Evolutionary conservation across 306 rosid species (phyloP).

Genomic region (Prinsepia uniflora): DNA sequence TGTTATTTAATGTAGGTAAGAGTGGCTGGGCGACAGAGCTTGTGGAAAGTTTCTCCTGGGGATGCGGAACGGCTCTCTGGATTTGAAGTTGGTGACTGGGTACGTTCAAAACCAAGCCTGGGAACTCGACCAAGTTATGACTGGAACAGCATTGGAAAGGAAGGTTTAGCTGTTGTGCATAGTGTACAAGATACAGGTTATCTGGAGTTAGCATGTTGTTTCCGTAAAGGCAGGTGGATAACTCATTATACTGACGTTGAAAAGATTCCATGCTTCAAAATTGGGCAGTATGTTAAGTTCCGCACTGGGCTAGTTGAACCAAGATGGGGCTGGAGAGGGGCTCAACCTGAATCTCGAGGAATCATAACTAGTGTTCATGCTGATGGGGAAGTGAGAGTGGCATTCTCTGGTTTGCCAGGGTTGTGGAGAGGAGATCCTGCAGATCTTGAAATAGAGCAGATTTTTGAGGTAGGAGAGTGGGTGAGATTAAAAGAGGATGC

Average conservation of each 20-base stretch:
- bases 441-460: conserved; percentile 73
- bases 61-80: conserved; percentile 96
- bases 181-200: conserved; percentile 93
- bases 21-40: conserved; percentile 77
- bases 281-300: conserved; percentile 88
- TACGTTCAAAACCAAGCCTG: conserved; percentile 90
- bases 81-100: conserved; percentile 99
- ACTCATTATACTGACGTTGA: conserved; percentile 91
- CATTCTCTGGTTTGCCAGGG: conserved; percentile 67
- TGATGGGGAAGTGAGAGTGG: conserved; percentile 90
- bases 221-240: conserved; percentile 87
- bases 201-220: conserved; percentile 95
- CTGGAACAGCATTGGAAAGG: conserved; percentile 88
- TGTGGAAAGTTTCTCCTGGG: conserved; percentile 99
- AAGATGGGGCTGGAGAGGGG: conserved; percentile 97
- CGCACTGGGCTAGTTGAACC: conserved; percentile 83
- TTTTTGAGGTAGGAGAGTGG: conserved; percentile 94
- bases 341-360: conserved; percentile 71
- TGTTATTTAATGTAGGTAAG: conserved; percentile 53
- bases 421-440: conserved; percentile 97
- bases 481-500: conserved; percentile 68
- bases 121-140: conserved; percentile 96
- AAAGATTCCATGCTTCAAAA: conserved; percentile 70
- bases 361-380: conserved; percentile 81
- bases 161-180: conserved; percentile 85